Evolutionary conservation across 2,329 filamentous ascomycete genomes (phyloP), one percentile per base, ranked within the genome.

Genomic region (Aspergillus pseudonomiae): DNA sequence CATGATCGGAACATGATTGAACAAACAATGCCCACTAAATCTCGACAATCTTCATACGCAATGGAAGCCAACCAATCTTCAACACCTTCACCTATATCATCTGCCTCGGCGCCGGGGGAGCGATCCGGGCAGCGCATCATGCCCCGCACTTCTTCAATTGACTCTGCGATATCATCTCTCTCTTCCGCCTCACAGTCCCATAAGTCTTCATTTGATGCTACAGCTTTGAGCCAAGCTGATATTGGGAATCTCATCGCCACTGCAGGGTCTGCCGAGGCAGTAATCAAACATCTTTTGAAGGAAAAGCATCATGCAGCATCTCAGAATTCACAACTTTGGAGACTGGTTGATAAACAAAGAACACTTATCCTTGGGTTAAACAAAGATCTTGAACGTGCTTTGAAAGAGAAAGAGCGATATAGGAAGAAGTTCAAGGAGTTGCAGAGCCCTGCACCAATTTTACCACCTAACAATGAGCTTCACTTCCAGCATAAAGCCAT

Each of bases 361-460:
- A 89, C 93, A 19, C 94, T 99, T 89, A 93, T 99, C 60, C 79
- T 97, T 24, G 94, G 94, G 9, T 84, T 99, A 66, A 97, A 98
- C 74, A 96, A 95, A 77, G 95, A 99, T 75, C 82, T 99, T 14
- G 94, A 98, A 78, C 88, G 92, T 59, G 89, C 94, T 1, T 79
- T 97, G 67, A 96, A 96, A 75, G 95, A 98, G 70, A 97, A 97
- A 79, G 94, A 98, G 69, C 90, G 91, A 71, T 98, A 98, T 75
- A 89, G 92, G 71, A 94, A 90, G 77, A 97, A 95, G 78, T 77
- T 96, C 50, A 97, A 96, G 78, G 94, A 98, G 61, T 77, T 87
- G 63, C 79, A 87, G 68, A 80, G 79, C 34, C 80, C 84, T 63
- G 77, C 81, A 28, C 80, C 79, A 45, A 75, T 77, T 12, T 62